Evolutionary conservation across 495 filamentous ascomycete genomes (phyloP).

Genomic region (Trichoderma parareesei): DNA sequence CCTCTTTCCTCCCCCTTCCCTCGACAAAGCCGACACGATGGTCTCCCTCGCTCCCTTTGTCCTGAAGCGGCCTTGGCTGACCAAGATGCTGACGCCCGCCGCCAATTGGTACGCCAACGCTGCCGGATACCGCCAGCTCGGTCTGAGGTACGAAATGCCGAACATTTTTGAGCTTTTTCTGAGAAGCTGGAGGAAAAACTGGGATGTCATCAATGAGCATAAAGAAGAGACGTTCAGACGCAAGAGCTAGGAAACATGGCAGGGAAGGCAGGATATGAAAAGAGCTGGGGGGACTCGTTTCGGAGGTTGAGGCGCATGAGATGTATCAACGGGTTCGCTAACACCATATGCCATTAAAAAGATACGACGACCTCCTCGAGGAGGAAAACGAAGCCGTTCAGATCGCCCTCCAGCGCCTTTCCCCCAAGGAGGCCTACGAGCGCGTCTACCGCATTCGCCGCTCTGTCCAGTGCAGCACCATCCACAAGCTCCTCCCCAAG

Average conservation of each 20-base stretch:
- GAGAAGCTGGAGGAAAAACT: too few relatives aligned
- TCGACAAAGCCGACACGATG: constrained; percentile 3
- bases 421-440: constrained; percentile 86
- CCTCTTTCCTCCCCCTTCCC: not conserved
- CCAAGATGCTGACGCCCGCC: constrained; percentile 65
- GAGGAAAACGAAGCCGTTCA: constrained; percentile 85
- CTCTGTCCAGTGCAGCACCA: constrained; percentile 72
- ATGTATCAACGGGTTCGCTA: not conserved
- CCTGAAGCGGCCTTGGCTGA: constrained; percentile 75
- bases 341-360: constrained; percentile 25
- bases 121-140: constrained; percentile 87
- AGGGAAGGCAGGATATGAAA: not conserved
- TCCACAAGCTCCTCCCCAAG: constrained; percentile 75
- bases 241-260: not conserved
- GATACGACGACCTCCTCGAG: constrained; percentile 84
- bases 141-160: constrained; percentile 60
- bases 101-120: constrained; percentile 77
- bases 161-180: constrained; percentile 4
- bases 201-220: not conserved
- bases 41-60: constrained; percentile 59
- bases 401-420: constrained; percentile 80
- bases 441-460: constrained; percentile 93
- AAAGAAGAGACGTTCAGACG: not conserved
- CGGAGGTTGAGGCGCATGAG: too few relatives aligned
- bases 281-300: too few relatives aligned